Evolutionary conservation across 2,329 filamentous ascomycete genomes (phyloP).

Genomic region (Exophiala alcalophila): DNA sequence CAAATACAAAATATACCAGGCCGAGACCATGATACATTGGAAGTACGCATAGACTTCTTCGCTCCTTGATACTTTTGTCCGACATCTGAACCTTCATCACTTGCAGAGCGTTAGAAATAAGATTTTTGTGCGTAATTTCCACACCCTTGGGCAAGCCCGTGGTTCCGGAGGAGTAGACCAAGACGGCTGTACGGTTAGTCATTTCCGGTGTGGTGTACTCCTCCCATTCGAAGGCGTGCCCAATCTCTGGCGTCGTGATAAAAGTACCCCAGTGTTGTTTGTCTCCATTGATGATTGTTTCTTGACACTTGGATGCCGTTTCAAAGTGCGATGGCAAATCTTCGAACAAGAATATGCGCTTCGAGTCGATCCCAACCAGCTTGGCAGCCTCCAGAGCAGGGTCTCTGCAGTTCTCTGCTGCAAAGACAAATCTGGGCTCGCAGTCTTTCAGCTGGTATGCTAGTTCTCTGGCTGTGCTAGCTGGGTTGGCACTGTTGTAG

Average conservation of each 20-base stretch:
- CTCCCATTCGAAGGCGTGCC: conserved; percentile 7
- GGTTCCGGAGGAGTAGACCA: conserved; percentile 76
- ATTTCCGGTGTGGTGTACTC: conserved; percentile 1
- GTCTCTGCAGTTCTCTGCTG: conserved; percentile 32
- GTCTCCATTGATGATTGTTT: background rate
- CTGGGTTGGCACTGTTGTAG: conserved; percentile 52
- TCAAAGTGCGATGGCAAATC: conserved; percentile 1
- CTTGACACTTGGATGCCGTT: background rate
- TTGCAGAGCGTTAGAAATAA: conserved; percentile 23
- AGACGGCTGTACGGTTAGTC: conserved; percentile 49
- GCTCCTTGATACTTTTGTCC: background rate
- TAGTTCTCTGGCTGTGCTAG: conserved; percentile 47
- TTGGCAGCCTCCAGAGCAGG: conserved; percentile 3
- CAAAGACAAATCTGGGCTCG: conserved; percentile 47
- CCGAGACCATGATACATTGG: conserved; percentile 16
- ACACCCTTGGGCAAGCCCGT: conserved; percentile 68
- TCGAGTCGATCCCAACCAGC: background rate
- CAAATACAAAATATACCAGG: conserved; percentile 7
- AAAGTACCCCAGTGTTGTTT: conserved; percentile 8
- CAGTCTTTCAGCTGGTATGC: conserved; percentile 46
- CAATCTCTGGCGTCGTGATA: background rate
- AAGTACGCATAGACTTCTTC: conserved; percentile 8
- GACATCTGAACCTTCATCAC: conserved; percentile 26
- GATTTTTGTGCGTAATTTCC: conserved; percentile 7
- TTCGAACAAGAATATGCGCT: conserved; percentile 6